Evolutionary conservation across 352 stramenopile genomes (phyloP).

Genomic region (Globisporangium middletonii): DNA sequence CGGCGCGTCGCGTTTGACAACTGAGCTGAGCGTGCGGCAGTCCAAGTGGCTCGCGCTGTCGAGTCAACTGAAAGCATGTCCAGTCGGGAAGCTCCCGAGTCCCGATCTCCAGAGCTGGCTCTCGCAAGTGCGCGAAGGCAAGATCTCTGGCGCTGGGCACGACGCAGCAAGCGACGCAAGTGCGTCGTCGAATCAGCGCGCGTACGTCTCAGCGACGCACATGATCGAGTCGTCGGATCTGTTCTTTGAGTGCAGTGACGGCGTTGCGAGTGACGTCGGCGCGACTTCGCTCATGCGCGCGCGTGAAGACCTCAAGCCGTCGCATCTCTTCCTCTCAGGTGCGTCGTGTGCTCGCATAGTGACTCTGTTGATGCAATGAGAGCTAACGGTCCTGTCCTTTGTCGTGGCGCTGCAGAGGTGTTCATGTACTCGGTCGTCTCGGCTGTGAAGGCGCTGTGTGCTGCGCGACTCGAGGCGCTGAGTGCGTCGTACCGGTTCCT

Average conservation of each 20-base stretch:
- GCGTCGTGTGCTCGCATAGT: not conserved
- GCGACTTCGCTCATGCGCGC: constrained; percentile 28
- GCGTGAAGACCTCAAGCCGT: constrained; percentile 38
- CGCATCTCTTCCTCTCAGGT: constrained; percentile 31
- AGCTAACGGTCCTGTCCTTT: not conserved
- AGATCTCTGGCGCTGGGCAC: constrained; percentile 65
- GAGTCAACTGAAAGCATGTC: constrained; percentile 59
- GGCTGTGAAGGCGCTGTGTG: constrained; percentile 44
- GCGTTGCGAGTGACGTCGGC: not conserved
- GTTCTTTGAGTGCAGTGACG: constrained; percentile 18
- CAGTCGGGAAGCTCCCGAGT: constrained; percentile 37
- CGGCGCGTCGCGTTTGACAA: constrained; percentile 14
- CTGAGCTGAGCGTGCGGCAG: constrained; percentile 36
- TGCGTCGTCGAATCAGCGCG: constrained; percentile 12
- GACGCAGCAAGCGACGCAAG: constrained; percentile 31
- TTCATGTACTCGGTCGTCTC: constrained; percentile 60
- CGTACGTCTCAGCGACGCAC: constrained; percentile 6
- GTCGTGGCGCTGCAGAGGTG: constrained; percentile 21
- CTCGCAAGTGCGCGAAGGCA: constrained; percentile 64
- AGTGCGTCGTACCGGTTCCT: constrained; percentile 43
- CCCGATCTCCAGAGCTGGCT: constrained; percentile 73
- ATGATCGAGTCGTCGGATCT: constrained; percentile 17
- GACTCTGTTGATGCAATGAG: not conserved
- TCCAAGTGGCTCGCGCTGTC: constrained; percentile 65
- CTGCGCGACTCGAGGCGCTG: constrained; percentile 46